phyloP scores from a whole-genome alignment of 192 early-diverging fungal genomes.

The Backusella luteola region DNA sequence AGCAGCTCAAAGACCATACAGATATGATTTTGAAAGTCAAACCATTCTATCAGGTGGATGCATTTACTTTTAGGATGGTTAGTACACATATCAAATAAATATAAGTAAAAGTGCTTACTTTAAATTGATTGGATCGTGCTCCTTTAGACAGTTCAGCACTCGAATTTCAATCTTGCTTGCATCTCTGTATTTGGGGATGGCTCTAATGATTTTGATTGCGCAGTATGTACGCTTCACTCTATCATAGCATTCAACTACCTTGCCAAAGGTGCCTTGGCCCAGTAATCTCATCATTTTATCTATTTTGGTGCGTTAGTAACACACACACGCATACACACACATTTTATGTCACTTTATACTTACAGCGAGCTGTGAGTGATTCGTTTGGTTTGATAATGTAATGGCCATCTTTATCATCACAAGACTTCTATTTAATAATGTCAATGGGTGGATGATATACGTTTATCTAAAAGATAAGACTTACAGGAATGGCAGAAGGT shows the following conservation, averaged over 20 bases:
- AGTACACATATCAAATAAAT: not conserved
- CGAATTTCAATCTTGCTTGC: constrained; percentile 90
- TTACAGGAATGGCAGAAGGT: not conserved
- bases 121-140: constrained; percentile 79
- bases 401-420: constrained; percentile 92
- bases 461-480: not conserved
- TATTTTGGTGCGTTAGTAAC: constrained; percentile 28
- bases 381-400: constrained; percentile 78
- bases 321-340: not conserved
- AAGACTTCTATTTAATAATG: constrained; percentile 23
- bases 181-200: constrained; percentile 94
- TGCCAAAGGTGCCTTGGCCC: constrained; percentile 98
- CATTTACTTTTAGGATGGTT: constrained; percentile 64
- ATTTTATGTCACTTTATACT: constrained; percentile 9
- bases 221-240: constrained; percentile 52
- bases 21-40: constrained; percentile 92
- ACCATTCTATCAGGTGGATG: constrained; percentile 82
- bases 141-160: constrained; percentile 79
- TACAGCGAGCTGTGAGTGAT: constrained; percentile 79
- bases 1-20: constrained; percentile 99
- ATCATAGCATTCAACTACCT: constrained; percentile 91
- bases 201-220: constrained; percentile 95
- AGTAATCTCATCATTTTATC: constrained; percentile 83
- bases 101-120: constrained; percentile 54
- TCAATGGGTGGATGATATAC: not conserved